These are phyloP conservation scores for Cladosporium sp. DNA, from an alignment of 2,329 filamentous ascomycete genomes.

Conservation along the genomic window DNA sequence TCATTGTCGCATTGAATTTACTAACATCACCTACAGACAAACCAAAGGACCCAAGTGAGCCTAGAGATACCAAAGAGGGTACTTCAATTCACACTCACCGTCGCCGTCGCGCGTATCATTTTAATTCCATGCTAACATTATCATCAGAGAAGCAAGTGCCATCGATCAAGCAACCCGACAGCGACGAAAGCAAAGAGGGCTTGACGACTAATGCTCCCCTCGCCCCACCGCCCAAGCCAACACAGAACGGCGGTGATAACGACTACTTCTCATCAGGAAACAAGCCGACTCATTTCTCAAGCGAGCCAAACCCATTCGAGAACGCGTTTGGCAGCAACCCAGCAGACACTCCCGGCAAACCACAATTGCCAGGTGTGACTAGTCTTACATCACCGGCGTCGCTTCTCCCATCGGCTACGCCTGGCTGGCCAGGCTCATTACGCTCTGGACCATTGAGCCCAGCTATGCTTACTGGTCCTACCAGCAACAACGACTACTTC, in stretches of 20 bases:
- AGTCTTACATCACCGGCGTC: conserved; percentile 87
- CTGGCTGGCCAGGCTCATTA: conserved; percentile 82
- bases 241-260: conserved; percentile 40
- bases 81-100: not conserved
- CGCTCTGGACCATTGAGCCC: conserved; percentile 92
- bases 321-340: conserved; percentile 74
- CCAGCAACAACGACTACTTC: conserved; percentile 77
- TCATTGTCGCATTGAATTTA: conserved; percentile 13
- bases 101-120: not conserved
- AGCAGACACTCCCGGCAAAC: conserved; percentile 76
- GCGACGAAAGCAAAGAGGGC: conserved; percentile 30
- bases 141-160: conserved; percentile 30
- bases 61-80: conserved; percentile 19
- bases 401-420: conserved; percentile 67
- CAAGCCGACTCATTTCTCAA: conserved; percentile 55
- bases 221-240: conserved; percentile 53
- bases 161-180: conserved; percentile 38
- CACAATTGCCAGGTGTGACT: conserved; percentile 83
- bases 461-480: conserved; percentile 89
- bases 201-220: conserved; percentile 49
- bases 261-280: conserved; percentile 54
- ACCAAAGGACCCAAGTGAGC: conserved; percentile 8
- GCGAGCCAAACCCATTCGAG: conserved; percentile 96
- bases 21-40: conserved; percentile 14
- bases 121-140: conserved; percentile 21